phyloP scores from a whole-genome alignment of 78 protist genomes.

The Protostelium mycophagum region DNA sequence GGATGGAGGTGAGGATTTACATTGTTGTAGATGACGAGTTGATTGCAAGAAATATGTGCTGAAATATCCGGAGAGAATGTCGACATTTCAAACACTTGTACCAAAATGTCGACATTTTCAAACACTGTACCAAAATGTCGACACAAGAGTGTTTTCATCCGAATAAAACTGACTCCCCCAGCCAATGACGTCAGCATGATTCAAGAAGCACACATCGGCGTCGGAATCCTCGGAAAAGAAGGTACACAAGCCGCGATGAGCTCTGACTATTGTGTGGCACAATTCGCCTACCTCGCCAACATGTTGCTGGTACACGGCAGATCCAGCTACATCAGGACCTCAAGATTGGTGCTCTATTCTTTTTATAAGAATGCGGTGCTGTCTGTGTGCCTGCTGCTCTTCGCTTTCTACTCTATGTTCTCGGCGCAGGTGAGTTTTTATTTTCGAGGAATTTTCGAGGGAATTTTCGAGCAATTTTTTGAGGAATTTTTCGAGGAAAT shows the following conservation, averaged over 20 bases:
- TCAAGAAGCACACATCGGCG: slow-evolving; percentile 80
- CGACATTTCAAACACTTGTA: background rate
- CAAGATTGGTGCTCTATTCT: slow-evolving; percentile 63
- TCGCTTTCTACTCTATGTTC: slow-evolving; percentile 30
- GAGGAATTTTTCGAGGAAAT: too few species aligned
- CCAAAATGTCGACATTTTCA: too few species aligned
- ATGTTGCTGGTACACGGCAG: slow-evolving; percentile 81
- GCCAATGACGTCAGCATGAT: slow-evolving; percentile 80
- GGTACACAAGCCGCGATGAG: slow-evolving; percentile 68
- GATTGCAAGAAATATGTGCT: too few species aligned
- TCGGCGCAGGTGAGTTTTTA: slow-evolving; percentile 44
- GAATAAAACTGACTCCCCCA: background rate
- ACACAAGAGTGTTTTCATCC: too few species aligned
- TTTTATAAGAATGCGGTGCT: slow-evolving; percentile 66
- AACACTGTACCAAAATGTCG: too few species aligned
- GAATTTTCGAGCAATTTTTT: too few species aligned
- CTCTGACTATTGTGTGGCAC: slow-evolving; percentile 47
- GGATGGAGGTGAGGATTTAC: slow-evolving; percentile 26
- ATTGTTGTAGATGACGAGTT: background rate
- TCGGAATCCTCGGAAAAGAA: slow-evolving; percentile 91
- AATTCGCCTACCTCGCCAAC: slow-evolving; percentile 34
- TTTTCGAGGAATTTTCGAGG: too few species aligned
- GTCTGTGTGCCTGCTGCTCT: slow-evolving; percentile 55
- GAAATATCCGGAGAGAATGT: too few species aligned
- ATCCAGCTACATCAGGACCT: slow-evolving; percentile 78